phyloP scores from a whole-genome alignment of 1,284 basidiomycete species.

The Cryptococcus hybrid region DNA sequence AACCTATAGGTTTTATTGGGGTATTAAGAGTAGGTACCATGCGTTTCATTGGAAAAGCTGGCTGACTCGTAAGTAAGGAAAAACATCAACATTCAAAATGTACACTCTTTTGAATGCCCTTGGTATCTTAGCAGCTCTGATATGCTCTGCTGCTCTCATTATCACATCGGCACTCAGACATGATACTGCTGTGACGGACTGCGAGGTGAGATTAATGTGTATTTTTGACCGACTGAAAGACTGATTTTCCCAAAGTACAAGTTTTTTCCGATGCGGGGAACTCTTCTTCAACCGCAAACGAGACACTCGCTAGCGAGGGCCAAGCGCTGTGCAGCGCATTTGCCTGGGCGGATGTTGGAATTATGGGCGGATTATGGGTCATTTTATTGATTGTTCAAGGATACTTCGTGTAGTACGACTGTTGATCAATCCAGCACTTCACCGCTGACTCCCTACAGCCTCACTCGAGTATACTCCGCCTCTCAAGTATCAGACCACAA shows the following conservation, averaged over 20 bases:
- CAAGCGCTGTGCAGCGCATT: constrained; percentile 77
- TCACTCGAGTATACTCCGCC: constrained; percentile 69
- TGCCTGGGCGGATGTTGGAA: constrained; percentile 84
- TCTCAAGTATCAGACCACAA: constrained; percentile 75
- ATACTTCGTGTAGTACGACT: constrained; percentile 43
- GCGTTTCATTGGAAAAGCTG: background rate
- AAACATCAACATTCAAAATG: constrained; percentile 66
- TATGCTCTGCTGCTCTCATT: constrained; percentile 74
- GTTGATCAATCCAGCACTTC: background rate
- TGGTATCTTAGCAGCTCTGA: constrained; percentile 61
- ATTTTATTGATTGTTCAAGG: constrained; percentile 73
- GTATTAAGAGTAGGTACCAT: constrained; percentile 63
- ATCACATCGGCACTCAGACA: constrained; percentile 74
- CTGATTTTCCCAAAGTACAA: constrained; percentile 14
- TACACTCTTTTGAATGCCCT: constrained; percentile 70
- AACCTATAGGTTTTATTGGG: constrained; percentile 76
- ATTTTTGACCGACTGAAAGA: background rate
- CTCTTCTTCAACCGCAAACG: constrained; percentile 33
- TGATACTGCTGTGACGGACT: constrained; percentile 63
- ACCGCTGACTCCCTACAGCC: constrained; percentile 47
- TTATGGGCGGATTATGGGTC: constrained; percentile 83
- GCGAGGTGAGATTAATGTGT: constrained; percentile 53
- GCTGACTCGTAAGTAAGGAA: constrained; percentile 58
- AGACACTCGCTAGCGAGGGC: constrained; percentile 53
- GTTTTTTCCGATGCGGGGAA: constrained; percentile 36